phyloP scores from a whole-genome alignment of 2,329 filamentous ascomycete species.

The Dendrostoma leiphaemia region DNA sequence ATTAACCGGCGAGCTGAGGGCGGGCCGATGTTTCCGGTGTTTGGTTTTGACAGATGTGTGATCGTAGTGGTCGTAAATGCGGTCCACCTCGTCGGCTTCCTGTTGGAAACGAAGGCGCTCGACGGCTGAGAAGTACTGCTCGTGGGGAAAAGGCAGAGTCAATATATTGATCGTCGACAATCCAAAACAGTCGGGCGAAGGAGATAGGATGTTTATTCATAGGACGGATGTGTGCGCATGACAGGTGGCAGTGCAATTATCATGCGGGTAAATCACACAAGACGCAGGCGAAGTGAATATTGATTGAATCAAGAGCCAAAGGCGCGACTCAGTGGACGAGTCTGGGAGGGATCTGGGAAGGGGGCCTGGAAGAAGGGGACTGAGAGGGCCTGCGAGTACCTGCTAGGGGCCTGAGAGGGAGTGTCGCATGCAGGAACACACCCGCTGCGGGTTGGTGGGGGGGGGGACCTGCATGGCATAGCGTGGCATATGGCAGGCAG shows the following conservation, averaged over 20 bases:
- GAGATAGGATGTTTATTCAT: background rate
- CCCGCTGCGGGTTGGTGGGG: too few relatives aligned
- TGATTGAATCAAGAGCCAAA: too few relatives aligned
- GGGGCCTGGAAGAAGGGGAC: too few relatives aligned
- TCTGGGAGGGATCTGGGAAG: too few relatives aligned
- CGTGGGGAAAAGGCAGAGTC: constrained; percentile 16
- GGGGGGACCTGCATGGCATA: too few relatives aligned
- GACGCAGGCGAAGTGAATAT: too few relatives aligned
- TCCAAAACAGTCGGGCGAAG: background rate
- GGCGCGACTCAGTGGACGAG: too few relatives aligned
- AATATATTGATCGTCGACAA: background rate
- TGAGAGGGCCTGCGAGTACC: too few relatives aligned
- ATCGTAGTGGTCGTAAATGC: constrained; percentile 35
- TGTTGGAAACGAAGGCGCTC: constrained; percentile 68
- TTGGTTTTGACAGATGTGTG: constrained; percentile 29
- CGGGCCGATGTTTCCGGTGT: constrained; percentile 28
- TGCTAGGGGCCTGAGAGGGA: background rate
- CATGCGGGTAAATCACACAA: too few relatives aligned
- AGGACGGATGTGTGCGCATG: too few relatives aligned
- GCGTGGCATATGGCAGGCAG: too few relatives aligned
- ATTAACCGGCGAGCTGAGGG: constrained; percentile 30
- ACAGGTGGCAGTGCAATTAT: too few relatives aligned
- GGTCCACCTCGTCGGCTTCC: constrained; percentile 31
- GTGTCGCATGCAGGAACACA: background rate
- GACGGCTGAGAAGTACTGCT: constrained; percentile 70